phyloP scores from a whole-genome alignment of 1,139 yeast species.

The Candida pseudocylindracea region DNA sequence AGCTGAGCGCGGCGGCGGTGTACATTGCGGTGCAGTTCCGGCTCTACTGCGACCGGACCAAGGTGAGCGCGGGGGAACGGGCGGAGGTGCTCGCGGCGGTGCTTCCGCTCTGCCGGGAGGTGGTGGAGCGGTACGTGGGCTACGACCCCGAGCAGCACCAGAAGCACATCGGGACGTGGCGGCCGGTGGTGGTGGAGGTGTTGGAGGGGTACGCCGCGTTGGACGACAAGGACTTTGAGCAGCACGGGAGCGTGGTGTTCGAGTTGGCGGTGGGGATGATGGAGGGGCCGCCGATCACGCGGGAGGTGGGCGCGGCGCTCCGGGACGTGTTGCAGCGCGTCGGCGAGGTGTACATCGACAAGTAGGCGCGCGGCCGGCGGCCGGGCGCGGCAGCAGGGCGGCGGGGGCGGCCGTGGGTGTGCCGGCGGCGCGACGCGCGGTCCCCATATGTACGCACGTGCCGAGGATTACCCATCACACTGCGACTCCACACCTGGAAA shows the following conservation, averaged over 20 bases:
- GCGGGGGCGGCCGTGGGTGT: too few relatives aligned
- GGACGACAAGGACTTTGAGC: conserved; percentile 50
- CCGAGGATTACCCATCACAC: too few relatives aligned
- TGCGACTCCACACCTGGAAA: neutral
- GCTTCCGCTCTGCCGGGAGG: conserved; percentile 49
- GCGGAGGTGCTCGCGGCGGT: conserved; percentile 25
- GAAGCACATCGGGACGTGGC: conserved; percentile 67
- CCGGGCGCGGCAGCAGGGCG: too few relatives aligned
- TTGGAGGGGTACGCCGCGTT: conserved; percentile 63
- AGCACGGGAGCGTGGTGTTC: conserved; percentile 45
- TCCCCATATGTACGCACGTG: too few relatives aligned
- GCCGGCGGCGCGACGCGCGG: too few relatives aligned
- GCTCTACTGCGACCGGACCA: conserved; percentile 49
- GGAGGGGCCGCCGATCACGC: conserved; percentile 35
- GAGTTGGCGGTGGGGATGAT: conserved; percentile 42
- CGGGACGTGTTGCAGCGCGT: conserved; percentile 44
- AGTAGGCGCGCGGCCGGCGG: too few relatives aligned
- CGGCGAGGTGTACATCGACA: conserved; percentile 19
- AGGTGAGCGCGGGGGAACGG: conserved; percentile 14
- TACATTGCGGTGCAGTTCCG: conserved; percentile 63
- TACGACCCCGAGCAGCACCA: conserved; percentile 62
- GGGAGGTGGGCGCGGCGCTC: conserved; percentile 48
- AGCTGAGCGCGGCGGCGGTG: conserved; percentile 76
- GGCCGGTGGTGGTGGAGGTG: conserved; percentile 79
- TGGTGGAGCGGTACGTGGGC: conserved; percentile 45